Percentiles rank a stretch among this genome's conserved stretches.
These are phyloP conservation scores for Aspergillus homomorphus DNA, from an alignment of 495 filamentous ascomycete species.

Conservation along the genomic window DNA sequence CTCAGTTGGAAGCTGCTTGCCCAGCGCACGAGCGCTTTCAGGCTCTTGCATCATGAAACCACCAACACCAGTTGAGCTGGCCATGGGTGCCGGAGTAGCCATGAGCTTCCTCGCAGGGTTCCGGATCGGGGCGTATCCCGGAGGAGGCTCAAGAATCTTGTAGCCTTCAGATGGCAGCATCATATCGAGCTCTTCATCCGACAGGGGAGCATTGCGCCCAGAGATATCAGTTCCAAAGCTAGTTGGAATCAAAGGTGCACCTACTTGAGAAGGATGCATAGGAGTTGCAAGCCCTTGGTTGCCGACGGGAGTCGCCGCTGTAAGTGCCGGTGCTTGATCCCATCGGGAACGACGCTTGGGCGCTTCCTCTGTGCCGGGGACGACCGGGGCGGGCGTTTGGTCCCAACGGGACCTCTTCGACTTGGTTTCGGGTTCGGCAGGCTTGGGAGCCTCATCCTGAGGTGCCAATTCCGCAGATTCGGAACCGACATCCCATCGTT, in stretches of 20 bases:
- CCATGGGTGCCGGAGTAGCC: constrained; percentile 66
- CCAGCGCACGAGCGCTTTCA: constrained; percentile 71
- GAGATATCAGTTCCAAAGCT: constrained; percentile 79
- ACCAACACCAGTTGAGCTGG: constrained; percentile 60
- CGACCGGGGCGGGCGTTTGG: constrained; percentile 66
- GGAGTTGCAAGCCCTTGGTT: constrained; percentile 80
- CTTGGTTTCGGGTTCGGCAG: constrained; percentile 56
- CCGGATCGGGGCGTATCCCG: constrained; percentile 85
- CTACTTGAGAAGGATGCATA: constrained; percentile 73
- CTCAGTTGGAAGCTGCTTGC: constrained; percentile 92
- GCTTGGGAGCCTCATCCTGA: constrained; percentile 40
- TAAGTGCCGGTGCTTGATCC: constrained; percentile 74
- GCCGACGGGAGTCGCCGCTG: constrained; percentile 72
- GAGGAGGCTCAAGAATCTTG: constrained; percentile 87
- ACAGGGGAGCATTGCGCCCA: constrained; percentile 72
- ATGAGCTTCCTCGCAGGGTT: constrained; percentile 73
- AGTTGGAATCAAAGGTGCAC: constrained; percentile 50
- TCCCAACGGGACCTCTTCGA: constrained; percentile 88
- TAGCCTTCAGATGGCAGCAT: constrained; percentile 91
- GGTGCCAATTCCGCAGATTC: constrained; percentile 45
- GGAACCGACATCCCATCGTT: constrained; percentile 81
- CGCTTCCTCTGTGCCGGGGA: constrained; percentile 50
- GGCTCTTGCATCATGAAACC: constrained; percentile 99
- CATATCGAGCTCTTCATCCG: constrained; percentile 90
- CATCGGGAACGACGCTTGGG: constrained; percentile 75